Conservation (phyloP, 2,329 filamentous ascomycete species). For the Sphaerostilbella broomeana region DNA sequence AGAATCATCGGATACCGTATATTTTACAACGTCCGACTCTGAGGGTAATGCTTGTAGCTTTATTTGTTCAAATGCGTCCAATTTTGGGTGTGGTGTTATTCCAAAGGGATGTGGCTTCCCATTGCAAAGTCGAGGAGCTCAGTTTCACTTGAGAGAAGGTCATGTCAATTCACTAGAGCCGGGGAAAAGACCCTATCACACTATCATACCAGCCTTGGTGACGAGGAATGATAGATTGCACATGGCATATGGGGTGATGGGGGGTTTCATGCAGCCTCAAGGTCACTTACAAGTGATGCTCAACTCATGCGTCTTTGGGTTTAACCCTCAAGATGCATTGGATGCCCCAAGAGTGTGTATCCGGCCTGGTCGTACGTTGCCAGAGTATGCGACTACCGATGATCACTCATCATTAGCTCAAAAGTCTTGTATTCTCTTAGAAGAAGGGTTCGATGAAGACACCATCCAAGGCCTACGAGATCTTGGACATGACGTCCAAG, state of each 20-base stretch:
- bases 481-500: constrained; percentile 7
- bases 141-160: neutral
- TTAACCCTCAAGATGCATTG: constrained; percentile 6
- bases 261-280: constrained; percentile 5
- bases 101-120: constrained; percentile 6
- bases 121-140: constrained; percentile 2
- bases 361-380: constrained; percentile 1
- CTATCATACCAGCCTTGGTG: constrained; percentile 7
- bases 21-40: constrained; percentile 4
- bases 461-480: neutral
- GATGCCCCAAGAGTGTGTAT: constrained; percentile 9
- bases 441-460: constrained; percentile 5
- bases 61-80: constrained; percentile 8
- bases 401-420: constrained; percentile 6
- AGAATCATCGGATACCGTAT: constrained; percentile 4
- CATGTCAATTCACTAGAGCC: constrained; percentile 3
- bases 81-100: constrained; percentile 8
- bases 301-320: constrained; percentile 10
- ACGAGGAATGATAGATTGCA: constrained; percentile 2
- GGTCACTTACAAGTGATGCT: constrained; percentile 10
- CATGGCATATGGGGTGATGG: constrained; percentile 2
- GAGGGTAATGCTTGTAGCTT: constrained; percentile 10
- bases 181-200: constrained; percentile 5
- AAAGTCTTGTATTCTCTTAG: neutral
- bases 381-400: constrained; percentile 2